Percentiles rank a stretch among this genome's conserved stretches.
Evolutionary conservation across 768 basidiomycete species (phyloP).

Genomic region (Russula foetens): DNA sequence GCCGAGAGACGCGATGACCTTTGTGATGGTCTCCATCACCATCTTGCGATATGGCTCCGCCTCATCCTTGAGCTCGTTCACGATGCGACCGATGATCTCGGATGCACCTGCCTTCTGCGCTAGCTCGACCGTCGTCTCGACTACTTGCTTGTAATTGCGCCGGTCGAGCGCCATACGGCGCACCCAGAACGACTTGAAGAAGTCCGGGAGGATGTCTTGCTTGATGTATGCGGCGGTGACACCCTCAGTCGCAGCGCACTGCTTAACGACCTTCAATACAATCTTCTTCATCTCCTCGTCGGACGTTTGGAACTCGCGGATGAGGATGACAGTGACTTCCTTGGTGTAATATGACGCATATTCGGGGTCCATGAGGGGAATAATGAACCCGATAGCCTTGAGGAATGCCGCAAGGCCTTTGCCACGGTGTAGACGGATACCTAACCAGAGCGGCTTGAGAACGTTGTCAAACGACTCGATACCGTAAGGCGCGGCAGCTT

Average conservation of each 20-base stretch:
- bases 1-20: slow-evolving; percentile 86
- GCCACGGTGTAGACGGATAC: slow-evolving; percentile 90
- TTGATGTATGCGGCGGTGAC: slow-evolving; percentile 95
- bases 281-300: slow-evolving; percentile 99
- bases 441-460: slow-evolving; percentile 87
- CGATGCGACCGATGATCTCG: slow-evolving; percentile 84
- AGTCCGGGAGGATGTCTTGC: slow-evolving; percentile 96
- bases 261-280: slow-evolving; percentile 97
- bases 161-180: slow-evolving; percentile 96
- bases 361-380: slow-evolving; percentile 99
- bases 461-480: slow-evolving; percentile 99
- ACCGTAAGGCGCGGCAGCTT: slow-evolving; percentile 96
- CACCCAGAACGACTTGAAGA: slow-evolving; percentile 99
- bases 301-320: slow-evolving; percentile 97
- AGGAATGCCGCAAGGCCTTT: slow-evolving; percentile 93
- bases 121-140: slow-evolving; percentile 97
- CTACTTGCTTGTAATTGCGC: slow-evolving; percentile 93
- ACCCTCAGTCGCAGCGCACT: slow-evolving; percentile 97
- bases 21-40: slow-evolving; percentile 99
- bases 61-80: slow-evolving; percentile 87
- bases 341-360: slow-evolving; percentile 99
- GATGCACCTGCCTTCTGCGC: slow-evolving; percentile 96
- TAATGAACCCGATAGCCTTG: slow-evolving; percentile 98
- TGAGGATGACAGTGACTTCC: slow-evolving; percentile 93
- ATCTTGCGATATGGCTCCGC: slow-evolving; percentile 94